Percentiles rank a stretch among this genome's conserved stretches.
These are phyloP conservation scores for Gossypium australe DNA, from an alignment of 345 rosid species.

Conservation along the genomic window DNA sequence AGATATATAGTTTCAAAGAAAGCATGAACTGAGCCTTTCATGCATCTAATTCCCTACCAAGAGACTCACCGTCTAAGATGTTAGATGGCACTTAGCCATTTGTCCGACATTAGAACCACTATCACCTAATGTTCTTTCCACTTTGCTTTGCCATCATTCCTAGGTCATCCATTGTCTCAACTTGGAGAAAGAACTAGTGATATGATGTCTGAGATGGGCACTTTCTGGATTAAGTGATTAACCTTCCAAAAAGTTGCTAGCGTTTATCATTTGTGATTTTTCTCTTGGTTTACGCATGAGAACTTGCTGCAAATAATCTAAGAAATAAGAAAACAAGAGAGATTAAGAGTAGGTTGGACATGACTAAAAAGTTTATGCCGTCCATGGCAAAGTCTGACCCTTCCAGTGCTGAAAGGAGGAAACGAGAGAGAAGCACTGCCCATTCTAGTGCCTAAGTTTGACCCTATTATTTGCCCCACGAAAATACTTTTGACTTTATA, in stretches of 20 bases:
- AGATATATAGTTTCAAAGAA: slow-evolving; percentile 5
- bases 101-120: background rate
- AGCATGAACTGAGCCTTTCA: background rate
- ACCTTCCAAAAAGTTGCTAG: background rate
- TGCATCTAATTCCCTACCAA: slow-evolving; percentile 3
- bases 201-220: background rate
- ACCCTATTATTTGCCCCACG: background rate
- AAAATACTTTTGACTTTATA: background rate
- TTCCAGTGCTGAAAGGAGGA: background rate
- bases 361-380: slow-evolving; percentile 1
- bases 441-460: background rate
- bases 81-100: slow-evolving; percentile 1
- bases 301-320: background rate
- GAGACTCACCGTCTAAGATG: background rate
- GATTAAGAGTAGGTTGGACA: slow-evolving; percentile 1
- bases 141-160: slow-evolving; percentile 7
- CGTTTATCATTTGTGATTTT: background rate
- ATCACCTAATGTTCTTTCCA: slow-evolving; percentile 9
- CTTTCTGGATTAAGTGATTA: background rate
- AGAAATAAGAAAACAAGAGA: background rate
- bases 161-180: slow-evolving; percentile 11
- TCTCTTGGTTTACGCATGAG: background rate
- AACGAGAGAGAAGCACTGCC: background rate
- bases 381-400: slow-evolving; percentile 6
- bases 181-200: background rate